Evolutionary conservation across 768 basidiomycete genomes (phyloP).

Genomic region (Pulveroboletus sp.): DNA sequence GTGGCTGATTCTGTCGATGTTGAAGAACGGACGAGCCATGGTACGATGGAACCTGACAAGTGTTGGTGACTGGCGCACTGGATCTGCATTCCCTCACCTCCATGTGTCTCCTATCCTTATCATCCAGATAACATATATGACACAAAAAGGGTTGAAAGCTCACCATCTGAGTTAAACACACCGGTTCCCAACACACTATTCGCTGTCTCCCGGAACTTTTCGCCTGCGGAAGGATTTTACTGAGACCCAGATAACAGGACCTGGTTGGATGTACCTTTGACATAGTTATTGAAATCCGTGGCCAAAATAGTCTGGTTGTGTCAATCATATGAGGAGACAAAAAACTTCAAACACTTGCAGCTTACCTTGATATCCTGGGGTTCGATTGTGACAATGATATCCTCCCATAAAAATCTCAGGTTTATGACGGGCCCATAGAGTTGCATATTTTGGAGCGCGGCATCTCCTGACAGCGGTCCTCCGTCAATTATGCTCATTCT

Average conservation of each 20-base stretch:
- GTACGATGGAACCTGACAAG: conserved; percentile 53
- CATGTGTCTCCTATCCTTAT: conserved; percentile 53
- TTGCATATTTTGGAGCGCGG: conserved; percentile 21
- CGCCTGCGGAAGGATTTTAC: conserved; percentile 24
- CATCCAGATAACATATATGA: not conserved
- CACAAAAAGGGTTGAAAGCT: not conserved
- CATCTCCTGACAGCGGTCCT: conserved; percentile 17
- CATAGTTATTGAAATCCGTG: conserved; percentile 40
- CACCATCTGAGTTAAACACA: conserved; percentile 54
- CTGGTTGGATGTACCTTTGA: conserved; percentile 34
- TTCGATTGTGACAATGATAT: conserved; percentile 44
- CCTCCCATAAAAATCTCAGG: conserved; percentile 45
- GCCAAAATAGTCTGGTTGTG: conserved; percentile 36
- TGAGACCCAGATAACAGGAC: not conserved
- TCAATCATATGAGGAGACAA: too few relatives aligned
- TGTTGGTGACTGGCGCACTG: not conserved
- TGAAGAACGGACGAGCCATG: conserved; percentile 72
- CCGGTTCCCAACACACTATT: conserved; percentile 44
- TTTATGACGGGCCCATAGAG: conserved; percentile 35
- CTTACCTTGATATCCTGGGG: conserved; percentile 46
- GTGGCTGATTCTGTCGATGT: conserved; percentile 53
- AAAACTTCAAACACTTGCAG: not conserved
- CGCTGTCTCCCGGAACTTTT: conserved; percentile 29
- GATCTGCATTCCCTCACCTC: conserved; percentile 43
- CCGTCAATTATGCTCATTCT: not conserved